phyloP scores from a whole-genome alignment of 2,329 filamentous ascomycete genomes.

The Rhynchosporium agropyri region DNA sequence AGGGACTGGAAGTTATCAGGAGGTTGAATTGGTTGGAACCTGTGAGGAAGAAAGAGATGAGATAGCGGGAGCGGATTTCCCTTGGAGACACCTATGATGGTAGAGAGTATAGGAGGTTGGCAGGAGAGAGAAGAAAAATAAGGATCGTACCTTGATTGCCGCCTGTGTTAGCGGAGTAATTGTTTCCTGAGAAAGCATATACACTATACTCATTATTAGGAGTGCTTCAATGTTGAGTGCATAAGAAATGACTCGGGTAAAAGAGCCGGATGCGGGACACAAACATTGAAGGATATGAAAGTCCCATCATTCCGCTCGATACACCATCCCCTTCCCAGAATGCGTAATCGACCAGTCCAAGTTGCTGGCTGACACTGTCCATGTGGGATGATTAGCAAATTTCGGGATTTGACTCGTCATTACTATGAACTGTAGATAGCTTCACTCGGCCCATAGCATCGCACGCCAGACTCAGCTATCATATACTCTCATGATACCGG shows the following conservation, averaged over 20 bases:
- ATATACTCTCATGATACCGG: too few relatives aligned
- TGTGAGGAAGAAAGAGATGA: not conserved
- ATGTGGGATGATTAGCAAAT: not conserved
- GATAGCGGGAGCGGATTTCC: too few relatives aligned
- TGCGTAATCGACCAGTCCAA: slow-evolving; percentile 50
- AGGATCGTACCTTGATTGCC: not conserved
- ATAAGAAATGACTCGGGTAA: not conserved
- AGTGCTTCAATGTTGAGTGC: not conserved
- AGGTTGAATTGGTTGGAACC: not conserved
- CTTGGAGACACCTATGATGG: too few relatives aligned
- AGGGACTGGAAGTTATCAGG: slow-evolving; percentile 20
- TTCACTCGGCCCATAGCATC: too few relatives aligned
- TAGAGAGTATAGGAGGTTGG: too few relatives aligned
- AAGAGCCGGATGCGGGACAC: not conserved
- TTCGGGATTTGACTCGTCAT: too few relatives aligned
- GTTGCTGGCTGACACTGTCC: slow-evolving; percentile 44
- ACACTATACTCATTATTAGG: slow-evolving; percentile 2
- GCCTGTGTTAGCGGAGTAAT: slow-evolving; percentile 9
- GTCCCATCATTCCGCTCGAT: slow-evolving; percentile 53
- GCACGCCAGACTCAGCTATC: too few relatives aligned
- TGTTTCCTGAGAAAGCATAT: slow-evolving; percentile 19
- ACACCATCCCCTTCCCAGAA: slow-evolving; percentile 49
- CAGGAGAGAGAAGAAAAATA: not conserved
- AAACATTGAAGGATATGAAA: slow-evolving; percentile 51
- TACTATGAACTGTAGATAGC: too few relatives aligned